These are phyloP conservation scores for Hypoxylon fragiforme DNA, from an alignment of 495 filamentous ascomycete genomes.

Conservation along the genomic window DNA sequence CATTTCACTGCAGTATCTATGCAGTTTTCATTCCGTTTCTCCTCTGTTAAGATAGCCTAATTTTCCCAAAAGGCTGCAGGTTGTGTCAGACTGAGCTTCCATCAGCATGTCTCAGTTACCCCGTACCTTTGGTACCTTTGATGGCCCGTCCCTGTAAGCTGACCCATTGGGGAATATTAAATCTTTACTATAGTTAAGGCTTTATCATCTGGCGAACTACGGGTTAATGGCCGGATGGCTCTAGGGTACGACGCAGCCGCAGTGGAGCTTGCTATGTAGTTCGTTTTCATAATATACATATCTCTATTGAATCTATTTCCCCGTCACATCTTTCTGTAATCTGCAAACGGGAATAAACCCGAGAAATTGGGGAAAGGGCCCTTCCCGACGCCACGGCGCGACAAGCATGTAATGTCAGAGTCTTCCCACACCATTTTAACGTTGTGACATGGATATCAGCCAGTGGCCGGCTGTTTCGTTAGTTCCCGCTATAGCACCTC, in stretches of 20 bases:
- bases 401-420: slow-evolving; percentile 22
- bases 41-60: slow-evolving; percentile 8
- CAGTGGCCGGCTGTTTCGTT: slow-evolving; percentile 9
- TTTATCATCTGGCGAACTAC: slow-evolving; percentile 1
- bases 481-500: slow-evolving; percentile 17
- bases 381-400: slow-evolving; percentile 33
- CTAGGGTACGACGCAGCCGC: slow-evolving; percentile 8
- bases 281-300: slow-evolving; percentile 19
- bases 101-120: slow-evolving; percentile 11
- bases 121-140: slow-evolving; percentile 8
- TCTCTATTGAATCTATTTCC: slow-evolving; percentile 7
- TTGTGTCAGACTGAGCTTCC: slow-evolving; percentile 24
- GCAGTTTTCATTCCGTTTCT: slow-evolving; percentile 29
- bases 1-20: too few relatives aligned
- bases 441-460: slow-evolving; percentile 20
- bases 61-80: background rate
- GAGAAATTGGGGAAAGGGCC: slow-evolving; percentile 22
- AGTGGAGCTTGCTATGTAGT: slow-evolving; percentile 5
- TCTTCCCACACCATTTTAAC: slow-evolving; percentile 17
- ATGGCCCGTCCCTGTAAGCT: slow-evolving; percentile 6
- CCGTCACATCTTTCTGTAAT: slow-evolving; percentile 18
- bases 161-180: slow-evolving; percentile 12
- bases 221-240: slow-evolving; percentile 12
- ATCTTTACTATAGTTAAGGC: slow-evolving; percentile 14
- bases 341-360: slow-evolving; percentile 28